These are phyloP conservation scores for Phytomonas serpens DNA, from an alignment of 208 protist genomes.

Conservation along the genomic window DNA sequence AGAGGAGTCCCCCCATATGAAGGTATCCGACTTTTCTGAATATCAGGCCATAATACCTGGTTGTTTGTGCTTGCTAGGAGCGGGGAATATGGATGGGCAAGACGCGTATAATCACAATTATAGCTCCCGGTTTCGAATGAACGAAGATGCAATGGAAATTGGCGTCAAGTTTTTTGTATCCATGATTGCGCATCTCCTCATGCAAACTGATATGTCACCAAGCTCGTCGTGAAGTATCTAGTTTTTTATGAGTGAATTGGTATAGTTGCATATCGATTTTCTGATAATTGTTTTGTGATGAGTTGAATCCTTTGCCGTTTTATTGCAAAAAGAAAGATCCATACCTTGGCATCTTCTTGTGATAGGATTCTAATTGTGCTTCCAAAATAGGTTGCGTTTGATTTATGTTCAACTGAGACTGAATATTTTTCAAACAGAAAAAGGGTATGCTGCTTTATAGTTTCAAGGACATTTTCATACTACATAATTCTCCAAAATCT, in stretches of 20 bases:
- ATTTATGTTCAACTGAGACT: not conserved
- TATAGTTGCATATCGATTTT: not conserved
- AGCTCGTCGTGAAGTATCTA: not conserved
- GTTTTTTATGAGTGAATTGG: not conserved
- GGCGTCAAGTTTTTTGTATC: slow-evolving; percentile 65
- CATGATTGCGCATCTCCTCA: slow-evolving; percentile 52
- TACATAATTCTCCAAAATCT: not conserved
- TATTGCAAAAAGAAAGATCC: not conserved
- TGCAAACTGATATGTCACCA: slow-evolving; percentile 13
- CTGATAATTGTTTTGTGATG: not conserved
- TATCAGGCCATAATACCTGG: slow-evolving; percentile 63
- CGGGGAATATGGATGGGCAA: slow-evolving; percentile 18
- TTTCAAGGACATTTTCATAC: not conserved
- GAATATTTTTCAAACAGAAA: not conserved
- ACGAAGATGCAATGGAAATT: slow-evolving; percentile 52
- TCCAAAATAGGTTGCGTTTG: not conserved
- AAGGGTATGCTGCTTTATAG: not conserved
- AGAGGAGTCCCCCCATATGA: slow-evolving; percentile 34
- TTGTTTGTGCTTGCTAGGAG: slow-evolving; percentile 69
- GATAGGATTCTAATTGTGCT: not conserved
- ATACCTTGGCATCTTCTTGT: not conserved
- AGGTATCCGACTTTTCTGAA: slow-evolving; percentile 68
- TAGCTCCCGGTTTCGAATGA: slow-evolving; percentile 52
- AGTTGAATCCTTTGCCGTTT: not conserved
- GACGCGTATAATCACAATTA: slow-evolving; percentile 60